These are phyloP conservation scores for Coniella vitis DNA, from an alignment of 2,329 filamentous ascomycete species.

Conservation along the genomic window DNA sequence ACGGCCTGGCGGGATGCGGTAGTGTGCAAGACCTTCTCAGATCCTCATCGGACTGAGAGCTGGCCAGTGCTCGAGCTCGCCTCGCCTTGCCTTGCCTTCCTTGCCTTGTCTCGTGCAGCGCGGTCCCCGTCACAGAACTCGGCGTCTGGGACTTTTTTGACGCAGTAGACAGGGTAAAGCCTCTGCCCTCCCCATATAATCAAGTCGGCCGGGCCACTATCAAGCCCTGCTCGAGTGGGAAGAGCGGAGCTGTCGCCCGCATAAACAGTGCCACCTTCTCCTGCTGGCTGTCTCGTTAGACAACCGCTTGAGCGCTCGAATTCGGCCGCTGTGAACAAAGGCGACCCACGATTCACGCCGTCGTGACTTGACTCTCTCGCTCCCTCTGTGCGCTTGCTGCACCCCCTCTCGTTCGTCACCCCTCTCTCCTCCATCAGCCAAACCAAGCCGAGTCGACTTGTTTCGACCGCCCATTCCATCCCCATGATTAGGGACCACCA, in stretches of 20 bases:
- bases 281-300: neutral
- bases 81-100: neutral
- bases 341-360: neutral
- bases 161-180: neutral
- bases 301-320: neutral
- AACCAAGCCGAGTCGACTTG: constrained; percentile 7
- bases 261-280: constrained; percentile 4
- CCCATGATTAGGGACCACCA: constrained; percentile 49
- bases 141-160: no score
- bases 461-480: constrained; percentile 14
- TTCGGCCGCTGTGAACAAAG: constrained; percentile 3
- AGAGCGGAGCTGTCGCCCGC: constrained; percentile 5
- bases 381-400: neutral
- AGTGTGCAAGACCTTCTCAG: constrained; percentile 13
- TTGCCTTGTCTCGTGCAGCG: neutral
- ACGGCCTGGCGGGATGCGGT: constrained; percentile 13
- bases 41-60: constrained; percentile 15
- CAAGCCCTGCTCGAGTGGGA: neutral
- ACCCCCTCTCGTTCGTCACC: neutral
- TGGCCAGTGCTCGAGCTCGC: constrained; percentile 2
- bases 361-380: neutral
- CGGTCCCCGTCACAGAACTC: neutral
- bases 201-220: constrained; percentile 1
- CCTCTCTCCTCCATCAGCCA: neutral
- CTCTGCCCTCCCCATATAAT: neutral